These are phyloP conservation scores for Collariella sp. DNA, from an alignment of 495 filamentous ascomycete genomes.

Conservation along the genomic window DNA sequence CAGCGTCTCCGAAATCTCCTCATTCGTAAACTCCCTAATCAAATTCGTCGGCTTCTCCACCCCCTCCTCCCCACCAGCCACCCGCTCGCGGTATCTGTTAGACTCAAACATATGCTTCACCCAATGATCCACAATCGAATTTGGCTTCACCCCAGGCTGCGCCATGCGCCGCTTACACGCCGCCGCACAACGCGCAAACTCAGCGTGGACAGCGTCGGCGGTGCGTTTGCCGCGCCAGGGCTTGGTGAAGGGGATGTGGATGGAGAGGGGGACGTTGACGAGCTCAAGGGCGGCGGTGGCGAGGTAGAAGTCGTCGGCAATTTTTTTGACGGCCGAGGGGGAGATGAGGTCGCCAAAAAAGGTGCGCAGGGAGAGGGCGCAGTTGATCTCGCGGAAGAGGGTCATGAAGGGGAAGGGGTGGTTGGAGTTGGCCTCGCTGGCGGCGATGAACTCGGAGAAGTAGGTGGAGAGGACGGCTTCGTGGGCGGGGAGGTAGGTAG, in stretches of 20 bases:
- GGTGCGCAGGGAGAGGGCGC: constrained; percentile 85
- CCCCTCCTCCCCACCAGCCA: constrained; percentile 50
- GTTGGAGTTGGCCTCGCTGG: constrained; percentile 55
- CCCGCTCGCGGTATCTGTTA: constrained; percentile 58
- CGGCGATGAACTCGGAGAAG: constrained; percentile 68
- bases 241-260: constrained; percentile 92
- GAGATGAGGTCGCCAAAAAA: constrained; percentile 94
- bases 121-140: constrained; percentile 94
- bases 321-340: constrained; percentile 82
- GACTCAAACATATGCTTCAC: constrained; percentile 76
- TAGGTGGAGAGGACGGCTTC: constrained; percentile 85
- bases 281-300: constrained; percentile 94
- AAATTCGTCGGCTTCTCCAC: constrained; percentile 71
- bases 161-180: constrained; percentile 90
- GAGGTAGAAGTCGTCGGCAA: constrained; percentile 91
- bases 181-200: constrained; percentile 84
- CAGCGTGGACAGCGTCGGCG: constrained; percentile 79
- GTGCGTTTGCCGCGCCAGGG: constrained; percentile 97
- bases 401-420: constrained; percentile 75
- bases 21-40: constrained; percentile 79
- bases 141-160: constrained; percentile 65
- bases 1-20: constrained; percentile 86
- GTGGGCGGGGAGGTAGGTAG: constrained; percentile 80
- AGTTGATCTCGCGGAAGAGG: constrained; percentile 91
- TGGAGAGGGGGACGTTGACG: constrained; percentile 77